phyloP scores from a whole-genome alignment of 1,284 basidiomycete species.

The Leccinum ponderosum region DNA sequence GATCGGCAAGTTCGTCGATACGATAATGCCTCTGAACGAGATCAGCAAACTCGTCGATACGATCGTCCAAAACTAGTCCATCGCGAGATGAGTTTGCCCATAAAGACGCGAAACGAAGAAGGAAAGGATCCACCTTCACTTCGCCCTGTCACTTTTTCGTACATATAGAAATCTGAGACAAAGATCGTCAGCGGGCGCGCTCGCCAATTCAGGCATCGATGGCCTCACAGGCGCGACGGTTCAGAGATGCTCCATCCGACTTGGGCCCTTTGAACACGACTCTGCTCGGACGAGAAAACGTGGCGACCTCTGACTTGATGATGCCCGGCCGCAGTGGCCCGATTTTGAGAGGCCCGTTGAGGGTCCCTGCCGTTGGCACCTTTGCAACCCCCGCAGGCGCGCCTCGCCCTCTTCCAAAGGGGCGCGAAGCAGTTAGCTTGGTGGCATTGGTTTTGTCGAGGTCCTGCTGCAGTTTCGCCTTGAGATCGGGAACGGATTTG shows the following conservation, averaged over 20 bases:
- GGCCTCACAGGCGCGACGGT: conserved; percentile 56
- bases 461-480: conserved; percentile 53
- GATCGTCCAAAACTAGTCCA: conserved; percentile 69
- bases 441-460: conserved; percentile 42
- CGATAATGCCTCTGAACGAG: conserved; percentile 69
- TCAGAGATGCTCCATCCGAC: conserved; percentile 42
- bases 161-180: conserved; percentile 84
- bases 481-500: conserved; percentile 54
- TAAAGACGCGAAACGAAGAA: background rate
- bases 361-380: background rate
- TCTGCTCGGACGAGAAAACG: conserved; percentile 40
- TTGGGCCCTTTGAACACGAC: conserved; percentile 49
- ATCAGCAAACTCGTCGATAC: conserved; percentile 83
- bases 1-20: conserved; percentile 75
- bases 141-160: conserved; percentile 82
- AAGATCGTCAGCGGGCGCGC: conserved; percentile 10
- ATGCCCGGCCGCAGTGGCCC: conserved; percentile 11
- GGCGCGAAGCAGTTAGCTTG: conserved; percentile 34
- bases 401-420: conserved; percentile 5
- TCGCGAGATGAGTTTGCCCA: background rate
- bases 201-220: background rate
- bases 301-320: conserved; percentile 22
- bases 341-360: conserved; percentile 21
- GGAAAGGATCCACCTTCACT: conserved; percentile 60
- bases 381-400: background rate